Conservation (phyloP, 2,329 filamentous ascomycete species). For the Calonectria fujianensis region DNA sequence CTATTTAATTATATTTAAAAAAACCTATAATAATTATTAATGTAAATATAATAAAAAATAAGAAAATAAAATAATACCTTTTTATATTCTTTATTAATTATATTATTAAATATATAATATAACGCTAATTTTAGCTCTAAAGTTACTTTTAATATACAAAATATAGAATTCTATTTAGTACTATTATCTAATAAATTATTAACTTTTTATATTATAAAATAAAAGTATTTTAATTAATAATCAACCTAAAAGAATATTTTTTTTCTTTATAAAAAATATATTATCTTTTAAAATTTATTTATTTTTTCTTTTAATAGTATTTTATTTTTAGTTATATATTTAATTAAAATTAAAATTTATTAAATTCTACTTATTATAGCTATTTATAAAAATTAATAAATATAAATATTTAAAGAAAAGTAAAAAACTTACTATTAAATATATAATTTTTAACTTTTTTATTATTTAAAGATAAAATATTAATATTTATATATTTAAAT, state of each 20-base stretch:
- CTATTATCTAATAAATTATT: background rate
- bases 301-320: background rate
- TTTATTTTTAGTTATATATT: background rate
- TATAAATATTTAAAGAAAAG: too few relatives aligned
- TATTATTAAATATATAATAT: background rate
- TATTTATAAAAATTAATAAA: too few relatives aligned
- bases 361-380: background rate
- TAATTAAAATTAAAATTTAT: background rate
- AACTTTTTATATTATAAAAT: background rate
- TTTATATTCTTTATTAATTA: background rate
- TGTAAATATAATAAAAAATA: background rate
- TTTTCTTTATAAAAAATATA: background rate
- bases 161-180: background rate
- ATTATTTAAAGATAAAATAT: background rate
- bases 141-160: background rate
- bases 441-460: background rate
- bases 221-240: background rate
- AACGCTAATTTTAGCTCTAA: background rate
- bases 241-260: background rate
- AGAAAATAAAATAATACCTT: background rate
- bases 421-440: too few relatives aligned
- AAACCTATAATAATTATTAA: background rate
- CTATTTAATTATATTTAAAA: background rate
- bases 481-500: slow-evolving; percentile 5
- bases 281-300: background rate